These are phyloP conservation scores for Phycomyces nitens DNA, from an alignment of 192 early-diverging fungal genomes.

Conservation along the genomic window DNA sequence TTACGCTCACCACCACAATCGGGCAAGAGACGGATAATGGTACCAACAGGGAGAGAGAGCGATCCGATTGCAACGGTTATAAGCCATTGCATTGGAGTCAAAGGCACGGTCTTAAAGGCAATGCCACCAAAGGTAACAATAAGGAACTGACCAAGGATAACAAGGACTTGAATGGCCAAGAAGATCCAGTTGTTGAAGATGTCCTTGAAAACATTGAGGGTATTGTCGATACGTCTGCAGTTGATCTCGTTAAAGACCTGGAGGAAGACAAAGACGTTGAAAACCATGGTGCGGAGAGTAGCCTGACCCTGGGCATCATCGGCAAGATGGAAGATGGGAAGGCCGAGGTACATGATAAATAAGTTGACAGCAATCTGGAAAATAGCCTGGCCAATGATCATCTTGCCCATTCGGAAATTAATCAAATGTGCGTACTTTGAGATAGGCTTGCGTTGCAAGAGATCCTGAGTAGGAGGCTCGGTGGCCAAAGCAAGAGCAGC, in stretches of 20 bases:
- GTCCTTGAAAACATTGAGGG: slow-evolving; percentile 86
- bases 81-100: slow-evolving; percentile 70
- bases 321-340: slow-evolving; percentile 56
- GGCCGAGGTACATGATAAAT: slow-evolving; percentile 52
- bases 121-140: slow-evolving; percentile 87
- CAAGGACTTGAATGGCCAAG: slow-evolving; percentile 67
- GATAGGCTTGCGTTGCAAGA: slow-evolving; percentile 78
- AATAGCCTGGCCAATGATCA: slow-evolving; percentile 83
- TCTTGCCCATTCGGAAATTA: slow-evolving; percentile 84
- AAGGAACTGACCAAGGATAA: slow-evolving; percentile 71
- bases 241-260: slow-evolving; percentile 96
- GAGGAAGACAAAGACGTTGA: slow-evolving; percentile 92
- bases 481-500: slow-evolving; percentile 88
- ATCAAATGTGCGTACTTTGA: slow-evolving; percentile 75
- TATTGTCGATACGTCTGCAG: slow-evolving; percentile 76
- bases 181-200: slow-evolving; percentile 81
- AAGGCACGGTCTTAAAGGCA: slow-evolving; percentile 79
- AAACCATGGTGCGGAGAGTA: slow-evolving; percentile 73
- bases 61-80: slow-evolving; percentile 77
- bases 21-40: slow-evolving; percentile 76
- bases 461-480: slow-evolving; percentile 81
- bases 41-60: slow-evolving; percentile 78
- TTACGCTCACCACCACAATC: slow-evolving; percentile 47
- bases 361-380: slow-evolving; percentile 86
- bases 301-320: slow-evolving; percentile 31